Conservation (phyloP, 768 basidiomycete species). For the Leccinum boreale region DNA sequence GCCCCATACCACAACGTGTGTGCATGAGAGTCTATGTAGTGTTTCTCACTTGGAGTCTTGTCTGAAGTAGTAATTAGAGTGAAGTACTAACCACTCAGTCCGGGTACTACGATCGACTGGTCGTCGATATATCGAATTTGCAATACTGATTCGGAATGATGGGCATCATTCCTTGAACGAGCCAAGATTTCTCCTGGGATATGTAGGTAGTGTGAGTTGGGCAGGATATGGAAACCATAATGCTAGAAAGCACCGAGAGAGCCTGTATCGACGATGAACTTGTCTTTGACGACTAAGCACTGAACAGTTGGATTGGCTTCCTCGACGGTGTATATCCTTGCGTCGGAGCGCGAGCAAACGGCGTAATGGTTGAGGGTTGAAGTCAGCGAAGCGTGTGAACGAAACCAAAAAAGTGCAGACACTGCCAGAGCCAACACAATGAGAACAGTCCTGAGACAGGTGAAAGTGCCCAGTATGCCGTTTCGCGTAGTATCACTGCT, state of each 20-base stretch:
- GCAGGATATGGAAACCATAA: neutral
- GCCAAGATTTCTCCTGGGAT: conserved; percentile 39
- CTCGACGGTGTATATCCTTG: conserved; percentile 69
- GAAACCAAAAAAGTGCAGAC: conserved; percentile 10
- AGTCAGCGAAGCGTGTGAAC: neutral
- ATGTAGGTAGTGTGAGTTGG: conserved; percentile 2
- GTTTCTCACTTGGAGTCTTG: neutral
- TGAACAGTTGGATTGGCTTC: conserved; percentile 46
- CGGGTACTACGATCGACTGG: conserved; percentile 67
- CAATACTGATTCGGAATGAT: conserved; percentile 25
- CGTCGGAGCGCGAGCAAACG: conserved; percentile 54
- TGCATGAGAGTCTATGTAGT: conserved; percentile 72
- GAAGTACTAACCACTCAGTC: conserved; percentile 58
- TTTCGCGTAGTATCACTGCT: neutral
- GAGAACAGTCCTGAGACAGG: conserved; percentile 1
- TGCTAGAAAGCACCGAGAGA: conserved; percentile 46
- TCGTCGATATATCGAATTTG: conserved; percentile 48
- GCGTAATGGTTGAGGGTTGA: conserved; percentile 43
- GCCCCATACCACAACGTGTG: conserved; percentile 81
- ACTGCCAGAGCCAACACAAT: conserved; percentile 1
- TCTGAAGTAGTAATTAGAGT: neutral
- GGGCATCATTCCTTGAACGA: conserved; percentile 34
- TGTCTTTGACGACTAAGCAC: conserved; percentile 58
- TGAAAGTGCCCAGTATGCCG: neutral
- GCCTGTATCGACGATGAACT: conserved; percentile 52